Evolutionary conservation across 495 filamentous ascomycete genomes (phyloP), one percentile per base, ranked within the genome.

Genomic region (Staphylotrichum tortipilum): DNA sequence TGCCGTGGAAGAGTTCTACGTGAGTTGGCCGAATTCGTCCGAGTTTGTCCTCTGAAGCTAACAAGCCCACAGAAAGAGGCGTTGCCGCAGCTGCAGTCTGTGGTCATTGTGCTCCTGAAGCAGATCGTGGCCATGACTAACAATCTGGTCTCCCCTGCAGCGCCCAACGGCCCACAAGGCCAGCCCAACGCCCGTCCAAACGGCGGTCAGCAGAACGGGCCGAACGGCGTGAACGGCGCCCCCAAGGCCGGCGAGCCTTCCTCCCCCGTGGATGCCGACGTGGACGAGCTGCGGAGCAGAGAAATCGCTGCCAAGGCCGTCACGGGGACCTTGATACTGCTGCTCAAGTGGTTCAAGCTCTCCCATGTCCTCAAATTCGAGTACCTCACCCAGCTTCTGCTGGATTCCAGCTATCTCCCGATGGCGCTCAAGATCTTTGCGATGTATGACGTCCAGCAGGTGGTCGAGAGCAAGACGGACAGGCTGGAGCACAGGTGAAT

Each of bases 351-450:
- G 92, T 88, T 97, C 62, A 94, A 95, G 65, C 73, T 91, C 54
- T 95, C 88, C 52, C 91, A 98, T 60, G 79, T 98, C 35, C 70
- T 98, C 52, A 95, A 95, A 63, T 95, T 90, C 54, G 92, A 98
- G 67, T 97, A 96, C 60, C 70, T 98, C 57, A 88, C 89, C 0
- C 94, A 97, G 65, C 78, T 98, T 0, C 71, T 98, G 8, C 75
- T 97, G 17, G 92, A 98, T 65, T 87, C 86, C 17, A 96, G 94
- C 65, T 97, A 95, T 60, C 71, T 98, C 14, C 92, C 92, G 0
- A 69, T 98, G 22, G 83, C 95, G 14, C 72, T 98, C 14, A 97
- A 95, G 73, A 77, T 94, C 39, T 89, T 95, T 52, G 89, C 88
- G 35, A 81, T 91, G 61, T 89, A 96, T 64, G 92, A 98, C 53